Evolutionary conservation across 345 rosid species (phyloP), one percentile per base, ranked within the genome.

Genomic region (Sisymbrium irio): DNA sequence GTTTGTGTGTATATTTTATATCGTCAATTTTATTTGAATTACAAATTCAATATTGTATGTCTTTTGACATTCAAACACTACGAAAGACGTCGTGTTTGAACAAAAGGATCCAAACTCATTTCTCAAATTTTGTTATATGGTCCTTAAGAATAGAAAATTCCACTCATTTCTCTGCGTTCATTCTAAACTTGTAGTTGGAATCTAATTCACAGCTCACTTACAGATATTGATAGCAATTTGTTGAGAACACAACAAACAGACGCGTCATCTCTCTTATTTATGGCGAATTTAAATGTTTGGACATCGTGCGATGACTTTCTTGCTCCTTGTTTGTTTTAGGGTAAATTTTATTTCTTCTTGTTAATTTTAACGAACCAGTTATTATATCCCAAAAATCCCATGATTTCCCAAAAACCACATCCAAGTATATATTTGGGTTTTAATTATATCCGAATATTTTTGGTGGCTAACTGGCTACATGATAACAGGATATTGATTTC

Each of bases 241-340:
- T 44, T 33, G 42, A 57, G 15, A 57, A 57, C 44, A 42, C 44
- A 42, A 54, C 62, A 40, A 28, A n/a, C 4, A 35, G 57, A 47
- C 17, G 27, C 17, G 13, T 46, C 33, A 27, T 58, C 10, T n/a
- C n/a, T n/a, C n/a, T 42, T 71, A 36, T 71, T 15, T 17, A 49
- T 49, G 75, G 41, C 37, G 67, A 50, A 3, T 71, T 49, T 71
- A 68, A 61, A 71, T 37, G 51, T 61, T 49, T 37, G 27, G 27
- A 44, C 40, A 71, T 27, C 39, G 50, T 49, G 50, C 32, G 6
- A 39, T 71, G 74, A 45, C 39, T 45, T 58, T 58, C 47, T 58
- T 59, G 66, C 47, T 17, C 28, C 39, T 27, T 27, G 2, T 27
- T 2, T 27, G 2, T 27, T 27, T 27, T 27, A 2, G 28, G n/a